Percentiles rank a stretch among this genome's conserved stretches.
Evolutionary conservation across 768 basidiomycete genomes (phyloP).

Genomic region (Chiua virens): DNA sequence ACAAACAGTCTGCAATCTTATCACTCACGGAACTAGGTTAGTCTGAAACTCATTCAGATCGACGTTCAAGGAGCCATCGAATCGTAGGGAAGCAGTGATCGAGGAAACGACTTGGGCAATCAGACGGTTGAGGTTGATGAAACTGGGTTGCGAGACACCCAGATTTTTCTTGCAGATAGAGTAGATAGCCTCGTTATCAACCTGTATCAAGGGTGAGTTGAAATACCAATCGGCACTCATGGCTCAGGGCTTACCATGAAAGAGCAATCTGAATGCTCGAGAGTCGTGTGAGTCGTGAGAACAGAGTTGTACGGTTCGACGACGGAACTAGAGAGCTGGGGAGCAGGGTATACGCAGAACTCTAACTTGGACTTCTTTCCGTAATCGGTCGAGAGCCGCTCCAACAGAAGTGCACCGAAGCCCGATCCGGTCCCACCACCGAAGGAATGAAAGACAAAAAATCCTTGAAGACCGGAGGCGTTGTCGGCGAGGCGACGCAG

Average conservation of each 20-base stretch:
- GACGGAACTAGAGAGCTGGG: constrained; percentile 90
- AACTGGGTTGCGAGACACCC: constrained; percentile 80
- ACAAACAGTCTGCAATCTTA: not conserved
- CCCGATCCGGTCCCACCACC: constrained; percentile 99
- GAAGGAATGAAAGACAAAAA: constrained; percentile 99
- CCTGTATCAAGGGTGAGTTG: constrained; percentile 42
- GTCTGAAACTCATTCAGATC: constrained; percentile 99
- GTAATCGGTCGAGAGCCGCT: constrained; percentile 96
- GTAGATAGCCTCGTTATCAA: constrained; percentile 99
- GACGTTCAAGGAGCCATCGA: constrained; percentile 96
- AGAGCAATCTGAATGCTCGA: constrained; percentile 99
- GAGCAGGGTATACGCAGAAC: constrained; percentile 97
- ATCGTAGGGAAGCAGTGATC: constrained; percentile 94
- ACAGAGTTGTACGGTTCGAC: constrained; percentile 99
- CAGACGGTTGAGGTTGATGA: constrained; percentile 91
- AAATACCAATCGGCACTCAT: not conserved
- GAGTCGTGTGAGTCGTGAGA: constrained; percentile 96
- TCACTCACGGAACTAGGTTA: constrained; percentile 90
- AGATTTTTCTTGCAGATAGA: constrained; percentile 99
- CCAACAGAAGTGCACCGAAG: constrained; percentile 95
- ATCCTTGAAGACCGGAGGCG: constrained; percentile 97
- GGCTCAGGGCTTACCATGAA: constrained; percentile 74
- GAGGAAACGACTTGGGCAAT: constrained; percentile 99
- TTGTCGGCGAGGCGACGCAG: constrained; percentile 96
- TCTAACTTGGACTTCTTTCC: constrained; percentile 99